Evolutionary conservation across 148 eudicot species (phyloP), one percentile per base, ranked within the genome.

Genomic region (Camellia sinensis): DNA sequence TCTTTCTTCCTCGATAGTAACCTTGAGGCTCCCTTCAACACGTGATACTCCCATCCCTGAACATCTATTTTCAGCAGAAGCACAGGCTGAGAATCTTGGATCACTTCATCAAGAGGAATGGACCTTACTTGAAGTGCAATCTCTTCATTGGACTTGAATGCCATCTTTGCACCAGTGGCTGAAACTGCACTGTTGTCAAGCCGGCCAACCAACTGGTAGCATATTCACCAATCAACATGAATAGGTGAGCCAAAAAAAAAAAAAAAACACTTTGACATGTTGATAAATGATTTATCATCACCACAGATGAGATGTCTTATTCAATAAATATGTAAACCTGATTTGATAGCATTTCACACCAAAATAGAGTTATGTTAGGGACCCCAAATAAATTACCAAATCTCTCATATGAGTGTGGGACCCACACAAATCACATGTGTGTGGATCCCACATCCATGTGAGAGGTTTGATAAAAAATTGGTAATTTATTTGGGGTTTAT

Each of bases 31-130:
- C 99, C 99, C 80, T 92, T 96, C 65, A 96, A 82, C 3, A 96
- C 99, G 67, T 96, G 98, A 80, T 90, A 85, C 78, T 96, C 99
- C 99, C 99, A 96, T 8, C 99, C 99, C 82, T 96, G 99, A 73
- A 81, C 83, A 46, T 81, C 83, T 7, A 76, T 81, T 76, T 81
- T 81, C 48, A 81, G 69, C 50, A 81, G 83, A 5, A 81, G 46
- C 60, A 81, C 83, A 2, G 56, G 69, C 22, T 81, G 75, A 0
- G 83, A 68, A 3, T 81, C 79, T 45, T 59, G 57, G 61, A 75
- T 81, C 44, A 81, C 64, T 59, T 81, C 62, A 60, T 93, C 95
- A 18, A 93, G 97, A 67, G 97, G 99, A 69, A 96, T 88, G 45
- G 98, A 80, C 79, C 87, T 90, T 19, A 96, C 90, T 86, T 92